Evolutionary conservation across 2,329 filamentous ascomycete species (phyloP).

Genomic region (Paracorniculantispora psalliotae): DNA sequence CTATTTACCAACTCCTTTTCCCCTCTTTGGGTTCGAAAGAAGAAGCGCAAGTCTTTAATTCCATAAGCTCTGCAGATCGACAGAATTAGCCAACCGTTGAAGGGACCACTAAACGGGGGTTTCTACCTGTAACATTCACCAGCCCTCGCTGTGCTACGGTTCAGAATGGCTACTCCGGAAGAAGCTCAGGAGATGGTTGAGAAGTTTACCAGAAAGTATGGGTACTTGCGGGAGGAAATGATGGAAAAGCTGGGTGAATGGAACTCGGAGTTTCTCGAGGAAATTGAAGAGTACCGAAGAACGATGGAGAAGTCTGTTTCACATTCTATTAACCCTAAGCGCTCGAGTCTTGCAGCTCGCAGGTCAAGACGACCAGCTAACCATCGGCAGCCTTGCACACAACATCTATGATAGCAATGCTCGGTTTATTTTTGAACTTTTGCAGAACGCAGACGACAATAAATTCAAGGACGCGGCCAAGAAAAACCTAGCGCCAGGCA

Average conservation of each 20-base stretch:
- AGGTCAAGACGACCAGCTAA: neutral
- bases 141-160: neutral
- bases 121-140: neutral
- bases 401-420: slow-evolving; percentile 13
- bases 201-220: neutral
- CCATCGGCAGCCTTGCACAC: slow-evolving; percentile 3
- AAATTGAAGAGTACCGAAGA: neutral
- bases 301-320: neutral
- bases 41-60: neutral
- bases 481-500: slow-evolving; percentile 20
- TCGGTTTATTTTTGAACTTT: slow-evolving; percentile 15
- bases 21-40: neutral
- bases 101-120: neutral
- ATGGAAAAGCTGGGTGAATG: neutral
- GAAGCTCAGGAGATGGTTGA: neutral
- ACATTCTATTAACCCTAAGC: neutral
- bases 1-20: neutral
- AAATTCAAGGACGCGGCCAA: slow-evolving; percentile 25
- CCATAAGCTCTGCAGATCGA: neutral
- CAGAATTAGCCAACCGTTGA: neutral
- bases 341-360: neutral
- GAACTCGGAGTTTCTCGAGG: neutral
- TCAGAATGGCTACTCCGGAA: neutral
- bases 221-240: neutral
- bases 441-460: slow-evolving; percentile 35